Percentiles rank a stretch among this genome's conserved stretches.
phyloP scores from a whole-genome alignment of 352 stramenopile genomes.

The Globisporangium uncinulatum region DNA sequence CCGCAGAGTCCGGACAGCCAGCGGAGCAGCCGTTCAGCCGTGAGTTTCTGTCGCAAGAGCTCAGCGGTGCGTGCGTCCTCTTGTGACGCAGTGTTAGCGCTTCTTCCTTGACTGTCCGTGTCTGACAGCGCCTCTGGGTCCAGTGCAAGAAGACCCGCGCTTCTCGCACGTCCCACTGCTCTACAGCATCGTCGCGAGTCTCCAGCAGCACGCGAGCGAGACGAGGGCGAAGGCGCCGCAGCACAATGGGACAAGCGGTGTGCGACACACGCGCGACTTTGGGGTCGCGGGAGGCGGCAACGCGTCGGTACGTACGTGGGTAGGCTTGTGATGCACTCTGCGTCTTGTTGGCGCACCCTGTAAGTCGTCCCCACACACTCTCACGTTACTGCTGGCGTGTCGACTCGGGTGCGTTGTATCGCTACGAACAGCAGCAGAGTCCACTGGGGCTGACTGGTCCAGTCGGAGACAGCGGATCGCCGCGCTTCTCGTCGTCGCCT shows the following conservation, averaged over 20 bases:
- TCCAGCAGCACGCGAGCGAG: conserved; percentile 35
- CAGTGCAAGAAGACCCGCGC: conserved; percentile 59
- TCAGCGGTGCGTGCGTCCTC: conserved; percentile 39
- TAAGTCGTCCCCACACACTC: neutral
- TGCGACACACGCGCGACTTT: conserved; percentile 5
- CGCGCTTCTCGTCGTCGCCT: neutral
- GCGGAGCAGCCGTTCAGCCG: conserved; percentile 70
- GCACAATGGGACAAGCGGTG: neutral
- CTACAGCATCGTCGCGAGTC: conserved; percentile 67
- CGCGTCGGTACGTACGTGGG: neutral
- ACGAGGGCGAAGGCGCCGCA: neutral
- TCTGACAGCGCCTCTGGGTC: neutral
- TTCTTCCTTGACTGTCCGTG: neutral
- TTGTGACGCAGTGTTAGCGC: neutral
- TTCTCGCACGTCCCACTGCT: conserved; percentile 73
- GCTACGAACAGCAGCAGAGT: neutral
- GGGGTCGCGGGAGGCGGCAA: neutral
- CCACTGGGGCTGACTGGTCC: neutral
- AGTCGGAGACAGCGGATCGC: neutral
- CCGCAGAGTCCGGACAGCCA: conserved; percentile 77
- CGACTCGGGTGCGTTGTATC: neutral
- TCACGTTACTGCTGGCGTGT: neutral
- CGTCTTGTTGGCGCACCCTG: too few species aligned
- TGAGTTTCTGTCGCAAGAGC: conserved; percentile 75
- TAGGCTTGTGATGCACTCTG: neutral